Evolutionary conservation across 1,284 basidiomycete genomes (phyloP).

Genomic region (Anthracocystis setariae): DNA sequence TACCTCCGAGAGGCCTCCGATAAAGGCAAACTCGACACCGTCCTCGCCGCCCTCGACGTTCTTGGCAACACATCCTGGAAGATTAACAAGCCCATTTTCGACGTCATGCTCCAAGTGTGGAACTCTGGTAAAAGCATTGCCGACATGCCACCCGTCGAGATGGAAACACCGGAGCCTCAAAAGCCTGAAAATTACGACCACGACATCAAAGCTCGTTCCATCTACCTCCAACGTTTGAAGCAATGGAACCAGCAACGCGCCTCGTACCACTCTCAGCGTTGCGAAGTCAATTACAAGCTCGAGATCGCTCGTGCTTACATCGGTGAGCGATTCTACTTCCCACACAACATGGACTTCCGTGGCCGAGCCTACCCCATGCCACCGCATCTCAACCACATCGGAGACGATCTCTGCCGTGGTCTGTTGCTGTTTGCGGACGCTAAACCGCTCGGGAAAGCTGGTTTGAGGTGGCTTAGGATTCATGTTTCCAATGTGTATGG

Average conservation of each 20-base stretch:
- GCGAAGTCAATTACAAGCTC: constrained; percentile 94
- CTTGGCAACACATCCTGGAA: constrained; percentile 90
- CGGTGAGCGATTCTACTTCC: constrained; percentile 87
- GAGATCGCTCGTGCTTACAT: constrained; percentile 93
- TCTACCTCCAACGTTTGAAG: constrained; percentile 76
- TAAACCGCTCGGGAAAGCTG: constrained; percentile 82
- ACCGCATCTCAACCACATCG: constrained; percentile 94
- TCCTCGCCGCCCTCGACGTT: constrained; percentile 89
- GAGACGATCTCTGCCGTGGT: constrained; percentile 91
- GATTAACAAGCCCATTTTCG: constrained; percentile 82
- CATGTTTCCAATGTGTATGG: constrained; percentile 93
- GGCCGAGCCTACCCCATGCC: constrained; percentile 97
- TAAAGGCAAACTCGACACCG: constrained; percentile 81
- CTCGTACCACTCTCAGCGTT: constrained; percentile 81
- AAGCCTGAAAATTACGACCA: constrained; percentile 75
- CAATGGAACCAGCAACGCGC: constrained; percentile 69
- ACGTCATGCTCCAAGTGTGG: constrained; percentile 81
- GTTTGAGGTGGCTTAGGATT: constrained; percentile 87
- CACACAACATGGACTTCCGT: constrained; percentile 97
- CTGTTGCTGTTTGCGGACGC: constrained; percentile 84
- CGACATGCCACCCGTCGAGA: constrained; percentile 68
- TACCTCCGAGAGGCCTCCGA: constrained; percentile 83
- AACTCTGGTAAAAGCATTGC: constrained; percentile 73
- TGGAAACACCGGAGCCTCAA: constrained; percentile 70
- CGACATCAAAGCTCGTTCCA: constrained; percentile 76